phyloP scores from a whole-genome alignment of 768 basidiomycete species.

The Suillus americanus region DNA sequence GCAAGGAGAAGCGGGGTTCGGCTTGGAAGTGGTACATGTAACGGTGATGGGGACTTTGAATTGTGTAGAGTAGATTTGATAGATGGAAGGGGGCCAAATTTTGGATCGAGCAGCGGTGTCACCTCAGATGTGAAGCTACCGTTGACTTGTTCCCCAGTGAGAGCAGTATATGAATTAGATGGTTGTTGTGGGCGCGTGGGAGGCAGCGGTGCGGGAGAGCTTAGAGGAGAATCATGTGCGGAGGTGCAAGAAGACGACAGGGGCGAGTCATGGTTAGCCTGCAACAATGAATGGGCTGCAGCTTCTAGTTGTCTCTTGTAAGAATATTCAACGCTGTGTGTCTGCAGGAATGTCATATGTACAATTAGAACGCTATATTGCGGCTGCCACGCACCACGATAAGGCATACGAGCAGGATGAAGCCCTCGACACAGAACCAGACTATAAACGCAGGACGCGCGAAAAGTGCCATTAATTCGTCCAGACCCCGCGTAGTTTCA shows the following conservation, averaged over 20 bases:
- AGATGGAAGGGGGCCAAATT: constrained; percentile 35
- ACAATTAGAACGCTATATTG: background rate
- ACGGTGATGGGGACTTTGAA: constrained; percentile 30
- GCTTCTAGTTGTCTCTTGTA: constrained; percentile 39
- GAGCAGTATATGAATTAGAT: constrained; percentile 37
- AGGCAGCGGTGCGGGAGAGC: constrained; percentile 31
- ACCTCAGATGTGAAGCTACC: constrained; percentile 41
- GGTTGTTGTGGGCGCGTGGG: constrained; percentile 29
- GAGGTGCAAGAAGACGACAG: constrained; percentile 17
- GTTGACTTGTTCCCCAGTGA: constrained; percentile 31
- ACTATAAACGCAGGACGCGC: constrained; percentile 72
- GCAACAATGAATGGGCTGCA: constrained; percentile 9
- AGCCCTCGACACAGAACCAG: constrained; percentile 76
- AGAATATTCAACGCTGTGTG: constrained; percentile 70
- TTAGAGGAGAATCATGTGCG: constrained; percentile 34
- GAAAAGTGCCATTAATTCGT: constrained; percentile 80
- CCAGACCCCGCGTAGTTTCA: constrained; percentile 81
- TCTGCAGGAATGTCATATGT: constrained; percentile 41
- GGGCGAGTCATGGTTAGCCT: constrained; percentile 4
- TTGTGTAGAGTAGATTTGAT: constrained; percentile 25
- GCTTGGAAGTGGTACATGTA: constrained; percentile 23
- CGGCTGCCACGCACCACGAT: constrained; percentile 49
- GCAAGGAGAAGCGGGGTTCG: constrained; percentile 66
- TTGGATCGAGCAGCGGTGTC: constrained; percentile 54
- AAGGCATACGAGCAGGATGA: constrained; percentile 58